These are phyloP conservation scores for Alternaria sp. DNA, from an alignment of 2,329 filamentous ascomycete genomes.

Conservation along the genomic window DNA sequence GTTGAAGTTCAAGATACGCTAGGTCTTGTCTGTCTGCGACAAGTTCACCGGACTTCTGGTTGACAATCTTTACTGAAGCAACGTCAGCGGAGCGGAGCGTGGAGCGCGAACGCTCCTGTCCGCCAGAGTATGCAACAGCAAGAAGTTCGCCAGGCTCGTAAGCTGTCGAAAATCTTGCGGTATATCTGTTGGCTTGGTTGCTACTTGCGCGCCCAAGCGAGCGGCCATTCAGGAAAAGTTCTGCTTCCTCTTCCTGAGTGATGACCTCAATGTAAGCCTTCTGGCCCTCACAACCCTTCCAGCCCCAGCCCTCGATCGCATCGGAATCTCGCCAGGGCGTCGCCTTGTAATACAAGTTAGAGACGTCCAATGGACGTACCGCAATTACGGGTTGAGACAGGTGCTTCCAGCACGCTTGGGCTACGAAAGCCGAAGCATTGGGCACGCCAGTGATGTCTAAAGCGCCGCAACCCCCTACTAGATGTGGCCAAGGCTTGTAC, in stretches of 20 bases:
- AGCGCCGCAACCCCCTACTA: not conserved
- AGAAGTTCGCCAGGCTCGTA: not conserved
- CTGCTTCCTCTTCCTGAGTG: not conserved
- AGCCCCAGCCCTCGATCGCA: not conserved
- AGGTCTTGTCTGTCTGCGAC: not conserved
- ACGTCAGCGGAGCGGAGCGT: not conserved
- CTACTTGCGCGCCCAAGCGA: not conserved
- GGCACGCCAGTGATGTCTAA: not conserved
- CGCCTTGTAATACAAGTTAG: not conserved
- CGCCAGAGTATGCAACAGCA: not conserved
- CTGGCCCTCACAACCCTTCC: not conserved
- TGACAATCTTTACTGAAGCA: not conserved
- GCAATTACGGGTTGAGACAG: not conserved
- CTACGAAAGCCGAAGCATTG: not conserved
- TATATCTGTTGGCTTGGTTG: not conserved
- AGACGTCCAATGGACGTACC: not conserved
- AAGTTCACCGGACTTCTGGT: not conserved
- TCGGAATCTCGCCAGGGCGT: not conserved
- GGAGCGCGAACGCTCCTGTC: not conserved
- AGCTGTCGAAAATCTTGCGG: not conserved
- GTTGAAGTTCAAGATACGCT: not conserved
- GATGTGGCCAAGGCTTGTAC: not conserved
- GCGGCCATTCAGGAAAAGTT: not conserved
- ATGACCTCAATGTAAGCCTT: not conserved
- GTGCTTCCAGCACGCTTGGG: not conserved